Evolutionary conservation across 208 protist genomes (phyloP), one percentile per base, ranked within the genome.

Genomic region (Wallacemonas sp.): DNA sequence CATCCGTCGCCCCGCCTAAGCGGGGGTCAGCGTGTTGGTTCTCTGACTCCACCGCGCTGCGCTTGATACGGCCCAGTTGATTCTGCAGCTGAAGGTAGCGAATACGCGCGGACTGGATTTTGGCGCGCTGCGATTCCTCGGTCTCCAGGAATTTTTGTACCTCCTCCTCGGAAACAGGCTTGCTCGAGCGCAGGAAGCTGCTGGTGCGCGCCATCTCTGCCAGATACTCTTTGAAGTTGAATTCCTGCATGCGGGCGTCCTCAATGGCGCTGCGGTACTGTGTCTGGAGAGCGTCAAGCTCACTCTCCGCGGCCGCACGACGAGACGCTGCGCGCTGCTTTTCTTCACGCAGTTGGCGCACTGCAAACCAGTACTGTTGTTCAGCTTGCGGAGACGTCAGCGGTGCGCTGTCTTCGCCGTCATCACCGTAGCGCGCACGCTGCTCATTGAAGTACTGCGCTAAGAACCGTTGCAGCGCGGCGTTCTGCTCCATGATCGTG

Each of bases 41-140:
- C 32, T 57, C 50, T 4, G 50, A 57, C 19, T 57, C 50, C 9
- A 34, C 39, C 58, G 73, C 78, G 36, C 62, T 78, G 44, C 61
- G 73, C 63, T 55, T 76, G 50, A 98, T 84, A 55, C 83, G 85
- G 39, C 77, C 81, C 48, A 89, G 32, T 29, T 80, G 75, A 66
- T 97, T 93, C 27, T 79, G 75, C n/a, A 98, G 79, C 34, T 97
- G 80, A 65, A 98, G 85, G 73, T 98, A 93, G 32, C 84, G 85
- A 17, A 98, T 87, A 32, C 96, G 91, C 12, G 93, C 73, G 24
- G 66, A 68, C 54, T 87, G 87, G 17, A 98, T 87, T 46, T 89
- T 71, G 17, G 63, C 45, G 30, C 95, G 86, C 73, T 95, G 89
- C 34, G 69, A 45, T 30, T 61, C 48, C 41, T 98, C 95, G 17